Conservation (phyloP, 805 yeast genomes). For the Wickerhamiella slavikovae region DNA sequence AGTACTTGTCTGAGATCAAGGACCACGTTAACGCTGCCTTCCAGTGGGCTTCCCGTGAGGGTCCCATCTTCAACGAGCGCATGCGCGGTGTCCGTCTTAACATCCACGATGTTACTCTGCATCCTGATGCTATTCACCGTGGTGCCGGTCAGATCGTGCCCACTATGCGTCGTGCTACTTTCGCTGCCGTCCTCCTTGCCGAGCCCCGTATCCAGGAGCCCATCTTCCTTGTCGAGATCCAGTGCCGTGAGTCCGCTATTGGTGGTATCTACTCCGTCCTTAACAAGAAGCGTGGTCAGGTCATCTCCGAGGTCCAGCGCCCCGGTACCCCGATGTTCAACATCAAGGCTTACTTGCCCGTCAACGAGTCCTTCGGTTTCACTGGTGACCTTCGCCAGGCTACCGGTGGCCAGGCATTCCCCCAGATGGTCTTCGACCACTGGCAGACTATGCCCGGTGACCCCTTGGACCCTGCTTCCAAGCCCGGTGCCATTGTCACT, state of each 20-base stretch:
- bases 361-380: slow-evolving; percentile 99
- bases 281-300: slow-evolving; percentile 97
- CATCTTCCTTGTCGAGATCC: slow-evolving; percentile 96
- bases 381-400: slow-evolving; percentile 98
- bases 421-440: slow-evolving; percentile 99
- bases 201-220: slow-evolving; percentile 99
- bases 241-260: slow-evolving; percentile 97
- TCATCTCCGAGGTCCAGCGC: slow-evolving; percentile 97
- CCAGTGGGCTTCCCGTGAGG: slow-evolving; percentile 99
- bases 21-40: slow-evolving; percentile 98
- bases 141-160: slow-evolving; percentile 99
- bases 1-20: slow-evolving; percentile 96
- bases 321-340: slow-evolving; percentile 99
- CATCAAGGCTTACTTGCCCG: slow-evolving; percentile 99
- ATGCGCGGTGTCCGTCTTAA: slow-evolving; percentile 92
- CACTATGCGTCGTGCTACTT: slow-evolving; percentile 99
- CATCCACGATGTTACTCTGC: slow-evolving; percentile 97
- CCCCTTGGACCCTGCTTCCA: slow-evolving; percentile 68
- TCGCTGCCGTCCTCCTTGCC: slow-evolving; percentile 95
- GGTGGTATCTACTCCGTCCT: slow-evolving; percentile 99
- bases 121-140: slow-evolving; percentile 99
- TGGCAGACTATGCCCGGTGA: slow-evolving; percentile 86
- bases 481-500: slow-evolving; percentile 43
- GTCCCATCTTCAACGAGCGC: slow-evolving; percentile 94
- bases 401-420: slow-evolving; percentile 99